phyloP scores from a whole-genome alignment of 768 basidiomycete species.

The Phanerodontia chrysosporium region DNA sequence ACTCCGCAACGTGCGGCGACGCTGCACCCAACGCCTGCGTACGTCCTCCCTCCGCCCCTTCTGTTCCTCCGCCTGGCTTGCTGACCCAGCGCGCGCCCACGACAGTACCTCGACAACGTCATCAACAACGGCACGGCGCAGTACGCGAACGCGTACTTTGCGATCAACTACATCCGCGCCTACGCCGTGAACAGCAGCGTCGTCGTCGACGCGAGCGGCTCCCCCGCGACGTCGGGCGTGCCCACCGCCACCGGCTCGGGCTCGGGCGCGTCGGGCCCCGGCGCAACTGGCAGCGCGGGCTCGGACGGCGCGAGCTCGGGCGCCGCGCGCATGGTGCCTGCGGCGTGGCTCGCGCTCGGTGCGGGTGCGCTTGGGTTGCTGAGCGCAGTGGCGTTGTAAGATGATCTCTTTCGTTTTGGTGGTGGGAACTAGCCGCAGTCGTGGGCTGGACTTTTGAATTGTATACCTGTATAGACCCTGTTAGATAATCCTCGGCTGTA shows the following conservation, averaged over 20 bases:
- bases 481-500: too few relatives aligned
- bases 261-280: neutral
- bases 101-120: conserved; percentile 48
- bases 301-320: neutral
- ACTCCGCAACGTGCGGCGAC: conserved; percentile 39
- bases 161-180: conserved; percentile 55
- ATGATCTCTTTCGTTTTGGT: neutral
- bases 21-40: conserved; percentile 41
- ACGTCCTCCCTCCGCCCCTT: conserved; percentile 19
- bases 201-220: conserved; percentile 4
- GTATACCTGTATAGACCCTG: too few relatives aligned
- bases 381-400: neutral
- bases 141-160: conserved; percentile 53
- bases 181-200: conserved; percentile 32
- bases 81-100: neutral
- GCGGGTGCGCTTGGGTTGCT: neutral
- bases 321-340: neutral
- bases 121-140: conserved; percentile 40
- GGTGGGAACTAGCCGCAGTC: too few relatives aligned
- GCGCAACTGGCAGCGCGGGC: neutral
- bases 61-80: neutral
- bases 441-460: too few relatives aligned
- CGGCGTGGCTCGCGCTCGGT: neutral
- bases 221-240: conserved; percentile 2
- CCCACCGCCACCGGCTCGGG: neutral